Evolutionary conservation across 495 filamentous ascomycete genomes (phyloP), one percentile per base, ranked within the genome.

Genomic region (Podospora sp.): DNA sequence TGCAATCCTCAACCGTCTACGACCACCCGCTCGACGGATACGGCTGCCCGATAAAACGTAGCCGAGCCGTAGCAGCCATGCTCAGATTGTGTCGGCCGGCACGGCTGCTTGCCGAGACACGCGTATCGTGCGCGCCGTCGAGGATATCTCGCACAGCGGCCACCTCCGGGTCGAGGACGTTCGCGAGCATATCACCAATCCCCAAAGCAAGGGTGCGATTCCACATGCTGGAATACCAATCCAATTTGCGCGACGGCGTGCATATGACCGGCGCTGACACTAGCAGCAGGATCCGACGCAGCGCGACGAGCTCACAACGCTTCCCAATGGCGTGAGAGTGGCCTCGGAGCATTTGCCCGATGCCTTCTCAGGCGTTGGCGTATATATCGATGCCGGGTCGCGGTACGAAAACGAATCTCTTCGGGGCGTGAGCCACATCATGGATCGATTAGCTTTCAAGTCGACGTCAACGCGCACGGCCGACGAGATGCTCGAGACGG

Each of bases 351-450:
- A 95, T 64, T 85, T 98, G 21, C 95, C 96, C 3, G 95, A 96
- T 40, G 92, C 93, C 73, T 99, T 99, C 79, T 91, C 94, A 8
- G 95, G 92, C 58, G 88, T 99, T 26, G 95, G 95, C 60, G 94
- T 99, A 29, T 99, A 97, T 79, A 88, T 99, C 78, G 94, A 98
- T 78, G 93, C 93, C 40, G 95, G 95, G 11, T 99, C 95, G 35
- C 88, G 95, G 66, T 98, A 96, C 79, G 95, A 99, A 79, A 95
- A 89, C 73, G 84, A 90, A 18, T 89, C 88, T 52, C 80, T 98
- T 55, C 88, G 92, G 59, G 95, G 95, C 29, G 92, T 96, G 49
- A 97, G 92, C 77, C 95, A 99, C 77, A 93, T 99, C 62, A 91
- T 97, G 82, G 95, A 99, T 77, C 88, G 95, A 18, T 76, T 99